Conservation (phyloP, 495 filamentous ascomycete genomes). For the Melanomma pulvis-pyrius region DNA sequence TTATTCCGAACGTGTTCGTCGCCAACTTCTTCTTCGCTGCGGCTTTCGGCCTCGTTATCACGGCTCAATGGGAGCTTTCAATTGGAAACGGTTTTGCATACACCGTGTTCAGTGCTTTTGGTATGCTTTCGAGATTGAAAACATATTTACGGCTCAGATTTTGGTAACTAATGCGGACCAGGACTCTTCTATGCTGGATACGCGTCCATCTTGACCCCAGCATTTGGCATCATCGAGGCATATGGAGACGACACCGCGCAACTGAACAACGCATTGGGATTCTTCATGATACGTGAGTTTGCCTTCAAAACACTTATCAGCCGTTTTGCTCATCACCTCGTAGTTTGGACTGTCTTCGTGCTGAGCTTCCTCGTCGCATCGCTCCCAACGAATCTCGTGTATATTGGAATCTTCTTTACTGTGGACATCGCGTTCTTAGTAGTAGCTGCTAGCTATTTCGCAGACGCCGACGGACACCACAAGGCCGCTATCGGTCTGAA, state of each 20-base stretch:
- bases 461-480: conserved; percentile 49
- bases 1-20: too few species aligned
- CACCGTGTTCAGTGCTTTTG: conserved; percentile 55
- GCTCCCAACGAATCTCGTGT: too few species aligned
- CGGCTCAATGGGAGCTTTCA: conserved; percentile 57
- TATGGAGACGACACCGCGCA: conserved; percentile 47
- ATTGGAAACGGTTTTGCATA: conserved; percentile 56
- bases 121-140: conserved; percentile 1
- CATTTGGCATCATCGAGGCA: conserved; percentile 48
- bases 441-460: conserved; percentile 54
- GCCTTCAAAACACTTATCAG: neutral
- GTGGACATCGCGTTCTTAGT: conserved; percentile 52
- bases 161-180: too few species aligned
- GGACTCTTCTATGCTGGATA: conserved; percentile 51
- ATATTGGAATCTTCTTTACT: too few species aligned
- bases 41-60: conserved; percentile 53
- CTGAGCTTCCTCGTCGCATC: conserved; percentile 53
- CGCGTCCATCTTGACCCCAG: conserved; percentile 37
- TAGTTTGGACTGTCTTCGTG: conserved; percentile 54
- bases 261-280: conserved; percentile 53
- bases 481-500: conserved; percentile 45
- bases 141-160: neutral
- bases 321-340: neutral
- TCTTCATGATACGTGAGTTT: conserved; percentile 47
- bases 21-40: conserved; percentile 59